Percentiles rank a stretch among this genome's conserved stretches.
Evolutionary conservation across 345 rosid genomes (phyloP).

Genomic region (Eucalyptus pumila): DNA sequence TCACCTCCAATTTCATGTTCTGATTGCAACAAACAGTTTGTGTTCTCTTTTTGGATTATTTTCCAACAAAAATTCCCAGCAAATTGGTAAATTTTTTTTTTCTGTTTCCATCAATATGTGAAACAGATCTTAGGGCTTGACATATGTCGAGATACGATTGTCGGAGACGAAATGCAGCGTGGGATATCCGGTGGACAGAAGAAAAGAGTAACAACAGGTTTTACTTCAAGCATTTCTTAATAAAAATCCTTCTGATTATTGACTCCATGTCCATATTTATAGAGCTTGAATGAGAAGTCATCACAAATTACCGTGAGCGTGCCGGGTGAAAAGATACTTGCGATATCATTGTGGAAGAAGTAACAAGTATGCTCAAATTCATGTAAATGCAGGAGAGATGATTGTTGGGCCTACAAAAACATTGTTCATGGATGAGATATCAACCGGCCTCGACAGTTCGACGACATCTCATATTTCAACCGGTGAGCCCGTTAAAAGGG

Average conservation of each 20-base stretch:
- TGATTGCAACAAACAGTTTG: too few species aligned
- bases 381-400: constrained; percentile 64
- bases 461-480: too few species aligned
- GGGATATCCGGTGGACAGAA: constrained; percentile 90
- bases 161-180: constrained; percentile 67
- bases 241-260: background rate
- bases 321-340: background rate
- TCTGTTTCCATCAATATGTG: background rate
- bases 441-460: constrained; percentile 89
- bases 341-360: background rate
- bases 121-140: background rate
- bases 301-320: background rate
- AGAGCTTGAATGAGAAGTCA: background rate
- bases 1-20: too few species aligned
- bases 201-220: constrained; percentile 90
- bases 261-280: background rate
- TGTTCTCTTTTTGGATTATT: too few species aligned
- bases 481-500: too few species aligned
- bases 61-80: too few species aligned
- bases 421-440: constrained; percentile 87
- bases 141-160: constrained; percentile 58
- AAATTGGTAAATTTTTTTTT: background rate
- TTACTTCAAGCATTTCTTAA: background rate
- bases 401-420: constrained; percentile 87
- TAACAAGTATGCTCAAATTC: background rate